Conservation (phyloP, 208 protist species). For the Acanthamoeba castellanii region DNA sequence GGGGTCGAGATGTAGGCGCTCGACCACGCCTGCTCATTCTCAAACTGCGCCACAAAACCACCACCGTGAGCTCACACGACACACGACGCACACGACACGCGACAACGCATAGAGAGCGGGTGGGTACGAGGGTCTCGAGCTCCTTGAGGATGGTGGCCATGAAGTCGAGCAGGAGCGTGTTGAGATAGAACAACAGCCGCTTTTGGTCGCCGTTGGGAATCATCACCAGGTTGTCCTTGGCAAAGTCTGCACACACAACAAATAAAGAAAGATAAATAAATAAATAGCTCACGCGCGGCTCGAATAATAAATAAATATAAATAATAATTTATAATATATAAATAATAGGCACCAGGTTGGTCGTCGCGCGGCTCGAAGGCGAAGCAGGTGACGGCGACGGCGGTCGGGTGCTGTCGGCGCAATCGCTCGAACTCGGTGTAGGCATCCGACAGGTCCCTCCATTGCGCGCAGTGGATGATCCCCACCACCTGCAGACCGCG, state of each 20-base stretch:
- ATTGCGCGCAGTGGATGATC: constrained; percentile 59
- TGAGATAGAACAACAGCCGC: constrained; percentile 66
- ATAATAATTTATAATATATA: background rate
- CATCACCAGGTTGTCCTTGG: constrained; percentile 62
- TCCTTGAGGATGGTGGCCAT: constrained; percentile 41
- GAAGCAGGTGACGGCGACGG: constrained; percentile 61
- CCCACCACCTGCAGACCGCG: constrained; percentile 21
- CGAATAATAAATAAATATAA: background rate
- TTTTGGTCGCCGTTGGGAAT: constrained; percentile 60
- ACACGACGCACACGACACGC: background rate
- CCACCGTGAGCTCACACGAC: background rate
- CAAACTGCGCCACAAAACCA: background rate
- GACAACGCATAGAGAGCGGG: background rate
- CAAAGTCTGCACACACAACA: constrained; percentile 26
- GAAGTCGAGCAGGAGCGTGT: constrained; percentile 67
- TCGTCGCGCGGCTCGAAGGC: constrained; percentile 66
- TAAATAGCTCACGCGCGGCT: background rate
- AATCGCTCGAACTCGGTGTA: constrained; percentile 54
- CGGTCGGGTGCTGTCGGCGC: constrained; percentile 39
- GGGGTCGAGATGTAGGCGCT: constrained; percentile 54
- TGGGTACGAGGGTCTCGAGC: constrained; percentile 38
- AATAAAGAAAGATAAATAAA: background rate
- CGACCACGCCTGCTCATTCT: constrained; percentile 55
- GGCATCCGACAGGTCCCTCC: constrained; percentile 9
- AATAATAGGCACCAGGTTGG: constrained; percentile 8